Evolutionary conservation across 148 eudicot species (phyloP), one percentile per base, ranked within the genome.

Genomic region (Tetragonia tetragonoides): DNA sequence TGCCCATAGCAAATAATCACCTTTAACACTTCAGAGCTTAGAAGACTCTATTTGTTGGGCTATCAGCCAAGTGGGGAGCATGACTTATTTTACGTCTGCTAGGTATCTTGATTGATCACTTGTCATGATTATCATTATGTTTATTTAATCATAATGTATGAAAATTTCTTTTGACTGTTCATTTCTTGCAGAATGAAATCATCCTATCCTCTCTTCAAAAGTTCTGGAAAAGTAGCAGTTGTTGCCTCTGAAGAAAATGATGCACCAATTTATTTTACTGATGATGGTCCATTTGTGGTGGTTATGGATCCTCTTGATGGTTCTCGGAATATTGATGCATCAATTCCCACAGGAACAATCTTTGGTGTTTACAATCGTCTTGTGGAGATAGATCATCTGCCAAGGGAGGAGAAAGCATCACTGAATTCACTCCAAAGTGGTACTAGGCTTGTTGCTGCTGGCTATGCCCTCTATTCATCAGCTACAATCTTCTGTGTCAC

Each of bases 161-260:
- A 24, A 28, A 77, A 4, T 37, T 24, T 72, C 42, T 80, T 56
- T 74, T 20, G 21, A 37, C 23, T 16, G 16, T 17, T 76, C 20
- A 5, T 39, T 9, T 53, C 51, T n/a, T 88, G 77, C 95, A 95
- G 99, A 95, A 95, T 76, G 98, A 95, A 79, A 91, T 95, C 72
- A 88, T 95, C 76, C 63, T 86, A 66, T 93, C 95, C 5, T 87
- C 93, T 56, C 86, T 95, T 46, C 84, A 85, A 73, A 73, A 86
- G 83, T 56, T 95, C 97, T 37, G 97, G 97, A 76, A 95, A 93
- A 86, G 99, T 90, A 82, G 97, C 98, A 49, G 97, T 95, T 49
- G 87, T 93, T 88, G 99, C 99, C 54, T 91, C 97, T 54, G 99
- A 95, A 89, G 99, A 95, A 87, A 97, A 95, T 75, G 99, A 95